phyloP scores from a whole-genome alignment of 106 monocot species.

The Posidonia australis region DNA sequence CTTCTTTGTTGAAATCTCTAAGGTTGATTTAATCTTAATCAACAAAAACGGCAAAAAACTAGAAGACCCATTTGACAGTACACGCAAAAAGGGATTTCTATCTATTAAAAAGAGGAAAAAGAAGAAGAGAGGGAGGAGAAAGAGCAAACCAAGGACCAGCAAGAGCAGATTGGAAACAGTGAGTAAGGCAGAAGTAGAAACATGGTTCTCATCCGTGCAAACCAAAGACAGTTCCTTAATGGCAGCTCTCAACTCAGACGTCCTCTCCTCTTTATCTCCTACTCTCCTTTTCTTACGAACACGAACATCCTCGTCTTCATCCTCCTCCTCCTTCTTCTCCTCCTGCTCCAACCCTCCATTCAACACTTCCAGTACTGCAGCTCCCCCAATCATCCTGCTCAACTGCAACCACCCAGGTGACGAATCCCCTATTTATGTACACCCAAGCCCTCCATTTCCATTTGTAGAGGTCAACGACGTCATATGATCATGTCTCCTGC shows the following conservation, averaged over 20 bases:
- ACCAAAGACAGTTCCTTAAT: conserved; percentile 15
- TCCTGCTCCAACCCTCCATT: not conserved
- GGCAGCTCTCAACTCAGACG: not conserved
- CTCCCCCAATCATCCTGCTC: conserved; percentile 1
- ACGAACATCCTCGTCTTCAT: conserved; percentile 3
- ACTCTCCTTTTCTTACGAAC: conserved; percentile 9
- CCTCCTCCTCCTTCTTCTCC: not conserved
- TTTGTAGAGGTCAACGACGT: too few relatives aligned
- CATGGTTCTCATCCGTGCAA: not conserved
- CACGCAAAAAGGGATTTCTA: not conserved
- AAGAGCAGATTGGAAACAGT: conserved; percentile 17
- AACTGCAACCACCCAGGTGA: not conserved
- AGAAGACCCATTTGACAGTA: not conserved
- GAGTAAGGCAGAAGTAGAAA: conserved; percentile 15
- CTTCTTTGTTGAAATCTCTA: too few relatives aligned
- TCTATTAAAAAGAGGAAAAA: not conserved
- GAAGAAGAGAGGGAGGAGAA: not conserved
- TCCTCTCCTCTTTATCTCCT: conserved; percentile 1
- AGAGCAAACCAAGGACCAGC: conserved; percentile 14
- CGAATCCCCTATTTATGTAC: not conserved
- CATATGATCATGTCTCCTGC: too few relatives aligned
- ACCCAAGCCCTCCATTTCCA: not conserved
- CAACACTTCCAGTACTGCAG: not conserved
- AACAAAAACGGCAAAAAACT: not conserved
- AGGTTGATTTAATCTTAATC: too few relatives aligned